Conservation (phyloP, 352 stramenopile species). For the Thalassiosira livingstoniorum region DNA sequence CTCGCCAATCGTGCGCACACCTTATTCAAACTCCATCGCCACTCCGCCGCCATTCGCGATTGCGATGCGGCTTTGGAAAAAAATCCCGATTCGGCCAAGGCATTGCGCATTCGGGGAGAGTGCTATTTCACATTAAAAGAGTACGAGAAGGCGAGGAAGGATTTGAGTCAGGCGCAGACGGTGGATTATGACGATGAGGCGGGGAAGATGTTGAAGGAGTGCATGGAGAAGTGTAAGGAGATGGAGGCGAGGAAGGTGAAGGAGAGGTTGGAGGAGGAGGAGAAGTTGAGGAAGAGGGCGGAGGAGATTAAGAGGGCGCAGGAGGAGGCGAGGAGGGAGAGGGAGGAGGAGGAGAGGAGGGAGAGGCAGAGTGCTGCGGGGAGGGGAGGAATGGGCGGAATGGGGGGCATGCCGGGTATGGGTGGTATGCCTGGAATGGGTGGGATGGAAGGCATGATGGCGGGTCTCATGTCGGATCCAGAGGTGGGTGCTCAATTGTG, state of each 20-base stretch:
- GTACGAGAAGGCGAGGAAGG: constrained; percentile 71
- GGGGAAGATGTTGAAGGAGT: constrained; percentile 71
- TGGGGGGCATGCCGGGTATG: constrained; percentile 65
- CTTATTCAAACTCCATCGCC: constrained; percentile 71
- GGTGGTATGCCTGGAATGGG: constrained; percentile 51
- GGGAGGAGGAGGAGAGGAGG: constrained; percentile 29
- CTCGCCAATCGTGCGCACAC: constrained; percentile 79
- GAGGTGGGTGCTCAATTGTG: constrained; percentile 14
- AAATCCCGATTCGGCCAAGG: constrained; percentile 85
- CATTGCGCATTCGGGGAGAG: constrained; percentile 70
- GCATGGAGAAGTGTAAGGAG: constrained; percentile 74
- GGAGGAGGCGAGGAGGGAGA: constrained; percentile 70
- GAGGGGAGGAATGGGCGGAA: constrained; percentile 81
- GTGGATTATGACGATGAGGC: constrained; percentile 85
- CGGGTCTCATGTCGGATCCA: constrained; percentile 51
- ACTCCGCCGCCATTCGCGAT: constrained; percentile 68
- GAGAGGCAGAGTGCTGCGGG: constrained; percentile 6
- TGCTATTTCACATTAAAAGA: constrained; percentile 54
- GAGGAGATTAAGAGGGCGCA: constrained; percentile 79
- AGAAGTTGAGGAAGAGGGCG: constrained; percentile 72
- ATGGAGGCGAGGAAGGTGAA: constrained; percentile 73
- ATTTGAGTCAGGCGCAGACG: constrained; percentile 77
- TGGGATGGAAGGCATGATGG: constrained; percentile 77
- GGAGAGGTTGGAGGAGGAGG: constrained; percentile 74
- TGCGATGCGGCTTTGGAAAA: constrained; percentile 74